Percentiles rank a stretch among this genome's conserved stretches.
Conservation (phyloP, 768 basidiomycete species). For the Suillus tomentosus region DNA sequence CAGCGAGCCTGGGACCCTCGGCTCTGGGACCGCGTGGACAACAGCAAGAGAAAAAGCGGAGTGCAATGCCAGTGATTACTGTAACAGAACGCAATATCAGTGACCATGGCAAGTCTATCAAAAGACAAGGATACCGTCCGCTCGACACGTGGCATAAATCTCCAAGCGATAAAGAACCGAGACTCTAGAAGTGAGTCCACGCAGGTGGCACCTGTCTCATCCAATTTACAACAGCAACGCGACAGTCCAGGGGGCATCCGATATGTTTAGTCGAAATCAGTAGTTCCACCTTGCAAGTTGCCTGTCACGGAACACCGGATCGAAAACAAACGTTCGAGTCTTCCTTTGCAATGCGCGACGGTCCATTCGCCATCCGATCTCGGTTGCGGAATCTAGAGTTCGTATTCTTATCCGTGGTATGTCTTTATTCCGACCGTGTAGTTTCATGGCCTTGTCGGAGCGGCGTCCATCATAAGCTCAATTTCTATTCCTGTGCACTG, state of each 20-base stretch:
- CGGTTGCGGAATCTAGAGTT: slow-evolving; percentile 4
- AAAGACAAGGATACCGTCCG: neutral
- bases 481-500: no score
- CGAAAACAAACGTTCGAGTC: no score
- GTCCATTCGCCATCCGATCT: neutral
- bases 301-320: no score
- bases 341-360: slow-evolving; percentile 7
- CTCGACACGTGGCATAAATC: neutral
- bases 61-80: neutral
- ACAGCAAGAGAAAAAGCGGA: neutral
- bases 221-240: no score
- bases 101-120: neutral
- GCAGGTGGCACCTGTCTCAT: no score
- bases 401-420: slow-evolving; percentile 14
- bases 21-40: neutral
- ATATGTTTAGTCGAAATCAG: no score
- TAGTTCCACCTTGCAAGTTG: no score
- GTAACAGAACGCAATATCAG: neutral
- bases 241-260: no score
- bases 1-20: neutral
- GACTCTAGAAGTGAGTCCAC: neutral
- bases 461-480: neutral
- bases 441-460: no score
- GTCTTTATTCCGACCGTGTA: no score
- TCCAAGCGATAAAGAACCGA: neutral